A percentile compares a stretch with the other conserved stretches of the same genome.
phyloP scores from a whole-genome alignment of 169 alveolate genomes.

The Plasmodium yoelii region DNA sequence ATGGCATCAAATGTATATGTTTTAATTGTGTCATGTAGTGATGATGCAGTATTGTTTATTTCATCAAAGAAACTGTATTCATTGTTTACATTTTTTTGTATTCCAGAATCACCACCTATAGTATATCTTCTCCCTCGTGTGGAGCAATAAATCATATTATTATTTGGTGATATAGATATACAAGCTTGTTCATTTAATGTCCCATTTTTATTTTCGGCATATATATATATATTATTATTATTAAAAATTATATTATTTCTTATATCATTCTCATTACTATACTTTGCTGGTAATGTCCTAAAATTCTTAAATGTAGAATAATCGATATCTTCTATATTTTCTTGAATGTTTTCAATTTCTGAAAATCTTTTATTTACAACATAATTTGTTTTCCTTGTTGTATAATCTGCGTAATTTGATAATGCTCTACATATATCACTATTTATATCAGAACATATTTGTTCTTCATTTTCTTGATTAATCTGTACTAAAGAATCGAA shows the following conservation, averaged over 20 bases:
- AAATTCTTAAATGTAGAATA: conserved; percentile 49
- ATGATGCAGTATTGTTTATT: not conserved
- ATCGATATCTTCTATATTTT: conserved; percentile 73
- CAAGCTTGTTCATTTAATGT: conserved; percentile 76
- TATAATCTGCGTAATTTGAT: conserved; percentile 72
- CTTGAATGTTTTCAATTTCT: conserved; percentile 59
- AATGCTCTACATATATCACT: conserved; percentile 65
- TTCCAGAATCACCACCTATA: conserved; percentile 72
- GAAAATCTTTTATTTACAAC: conserved; percentile 72
- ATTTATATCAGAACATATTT: conserved; percentile 35
- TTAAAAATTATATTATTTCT: conserved; percentile 72
- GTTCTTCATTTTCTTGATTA: conserved; percentile 48
- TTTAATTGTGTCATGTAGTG: conserved; percentile 54
- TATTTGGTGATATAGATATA: conserved; percentile 70
- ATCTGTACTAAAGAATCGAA: conserved; percentile 43
- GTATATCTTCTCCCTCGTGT: conserved; percentile 74
- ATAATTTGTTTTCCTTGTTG: conserved; percentile 58
- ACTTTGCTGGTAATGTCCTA: conserved; percentile 73
- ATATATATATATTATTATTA: conserved; percentile 68
- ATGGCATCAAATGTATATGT: conserved; percentile 58
- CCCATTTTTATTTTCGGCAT: conserved; percentile 76
- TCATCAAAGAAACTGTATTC: conserved; percentile 73
- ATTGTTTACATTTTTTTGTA: conserved; percentile 70
- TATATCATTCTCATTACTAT: conserved; percentile 73
- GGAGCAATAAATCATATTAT: conserved; percentile 64